Percentiles rank a stretch among this genome's conserved stretches.
Conservation (phyloP, 176 grass and related monocot genomes). For the Ensete ventricosum region DNA sequence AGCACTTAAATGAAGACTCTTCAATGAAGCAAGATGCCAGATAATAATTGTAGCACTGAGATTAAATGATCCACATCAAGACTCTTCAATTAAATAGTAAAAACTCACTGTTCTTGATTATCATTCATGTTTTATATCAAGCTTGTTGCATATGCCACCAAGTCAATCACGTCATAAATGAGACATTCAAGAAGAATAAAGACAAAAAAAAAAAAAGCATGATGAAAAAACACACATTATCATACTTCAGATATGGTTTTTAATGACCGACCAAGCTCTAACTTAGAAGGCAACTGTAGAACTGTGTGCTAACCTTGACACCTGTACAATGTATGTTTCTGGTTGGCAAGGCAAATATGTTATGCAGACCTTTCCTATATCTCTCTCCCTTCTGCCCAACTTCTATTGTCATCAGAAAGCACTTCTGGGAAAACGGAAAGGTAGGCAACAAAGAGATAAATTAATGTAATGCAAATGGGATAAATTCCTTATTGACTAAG, state of each 20-base stretch:
- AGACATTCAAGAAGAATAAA: conserved; percentile 5
- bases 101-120: background rate
- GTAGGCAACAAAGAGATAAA: background rate
- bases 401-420: background rate
- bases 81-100: background rate
- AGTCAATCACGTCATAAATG: conserved; percentile 13
- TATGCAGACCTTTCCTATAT: background rate
- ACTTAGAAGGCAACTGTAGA: background rate
- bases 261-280: background rate
- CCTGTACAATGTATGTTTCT: background rate
- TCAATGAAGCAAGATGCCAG: conserved; percentile 1
- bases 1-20: too few species aligned
- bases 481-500: too few species aligned
- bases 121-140: background rate
- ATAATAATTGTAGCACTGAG: background rate
- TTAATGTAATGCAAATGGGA: background rate
- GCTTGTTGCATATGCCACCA: background rate
- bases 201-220: background rate
- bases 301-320: background rate
- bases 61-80: conserved; percentile 6
- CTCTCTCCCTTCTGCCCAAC: background rate
- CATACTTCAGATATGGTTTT: background rate
- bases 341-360: background rate
- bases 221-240: conserved; percentile 8
- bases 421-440: background rate